Percentiles rank a stretch among this genome's conserved stretches.
These are phyloP conservation scores for Talaromyces piceae DNA, from an alignment of 2,329 filamentous ascomycete species.

Conservation along the genomic window DNA sequence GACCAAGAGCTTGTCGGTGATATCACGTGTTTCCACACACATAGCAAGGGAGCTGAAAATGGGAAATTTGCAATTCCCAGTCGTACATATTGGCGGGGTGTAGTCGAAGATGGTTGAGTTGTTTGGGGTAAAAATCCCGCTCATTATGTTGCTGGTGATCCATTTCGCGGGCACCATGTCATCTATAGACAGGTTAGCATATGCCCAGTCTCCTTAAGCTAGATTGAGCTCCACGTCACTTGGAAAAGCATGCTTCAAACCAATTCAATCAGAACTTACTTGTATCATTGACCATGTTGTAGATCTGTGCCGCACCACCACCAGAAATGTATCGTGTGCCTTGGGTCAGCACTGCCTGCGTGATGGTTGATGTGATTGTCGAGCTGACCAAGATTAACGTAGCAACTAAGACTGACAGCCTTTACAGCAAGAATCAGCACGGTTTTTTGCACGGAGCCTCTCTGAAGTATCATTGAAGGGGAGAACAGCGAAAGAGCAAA, in stretches of 20 bases:
- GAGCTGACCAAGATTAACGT: not conserved
- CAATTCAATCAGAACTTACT: too few relatives aligned
- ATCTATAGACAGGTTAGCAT: not conserved
- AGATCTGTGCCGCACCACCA: not conserved
- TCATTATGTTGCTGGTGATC: not conserved
- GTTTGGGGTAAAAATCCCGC: not conserved
- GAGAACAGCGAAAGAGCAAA: not conserved
- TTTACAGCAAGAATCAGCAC: not conserved
- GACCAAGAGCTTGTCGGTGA: not conserved
- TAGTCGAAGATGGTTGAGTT: not conserved
- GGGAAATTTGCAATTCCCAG: slow-evolving; percentile 3
- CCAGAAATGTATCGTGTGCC: not conserved
- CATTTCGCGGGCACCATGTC: not conserved
- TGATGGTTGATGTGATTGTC: slow-evolving; percentile 1
- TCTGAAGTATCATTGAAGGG: not conserved
- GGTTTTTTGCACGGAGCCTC: not conserved
- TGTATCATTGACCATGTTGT: not conserved
- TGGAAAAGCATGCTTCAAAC: too few relatives aligned
- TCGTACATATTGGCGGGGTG: not conserved
- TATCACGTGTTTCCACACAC: not conserved
- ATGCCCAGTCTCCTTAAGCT: too few relatives aligned
- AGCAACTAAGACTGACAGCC: not conserved
- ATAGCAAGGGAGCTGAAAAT: not conserved
- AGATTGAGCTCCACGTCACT: too few relatives aligned
- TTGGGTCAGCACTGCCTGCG: not conserved